phyloP scores from a whole-genome alignment of 176 grass and related monocot genomes.

The Oryza meridionalis region DNA sequence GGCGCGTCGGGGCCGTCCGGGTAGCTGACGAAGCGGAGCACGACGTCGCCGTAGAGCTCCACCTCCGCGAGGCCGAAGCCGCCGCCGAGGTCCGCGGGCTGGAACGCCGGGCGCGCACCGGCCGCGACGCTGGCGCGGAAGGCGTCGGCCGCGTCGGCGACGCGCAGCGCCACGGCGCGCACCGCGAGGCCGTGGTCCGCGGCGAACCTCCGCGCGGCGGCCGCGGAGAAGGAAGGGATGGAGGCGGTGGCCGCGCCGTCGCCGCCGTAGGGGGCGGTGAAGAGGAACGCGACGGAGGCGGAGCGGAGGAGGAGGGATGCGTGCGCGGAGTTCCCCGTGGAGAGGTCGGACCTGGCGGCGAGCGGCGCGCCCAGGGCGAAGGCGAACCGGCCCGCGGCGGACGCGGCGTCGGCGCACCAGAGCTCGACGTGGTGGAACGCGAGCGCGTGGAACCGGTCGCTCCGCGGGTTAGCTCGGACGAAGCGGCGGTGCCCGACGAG shows the following conservation, averaged over 20 bases:
- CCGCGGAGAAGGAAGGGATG: conserved; percentile 70
- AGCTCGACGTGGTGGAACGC: conserved; percentile 92
- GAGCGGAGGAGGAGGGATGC: conserved; percentile 87
- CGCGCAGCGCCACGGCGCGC: conserved; percentile 68
- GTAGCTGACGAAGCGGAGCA: conserved; percentile 78
- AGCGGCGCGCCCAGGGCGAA: conserved; percentile 77
- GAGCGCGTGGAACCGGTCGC: conserved; percentile 65
- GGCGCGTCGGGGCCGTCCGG: conserved; percentile 20
- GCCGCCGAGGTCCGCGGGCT: conserved; percentile 58
- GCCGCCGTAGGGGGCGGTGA: conserved; percentile 72
- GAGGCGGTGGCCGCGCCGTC: conserved; percentile 35
- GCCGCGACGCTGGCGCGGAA: conserved; percentile 70
- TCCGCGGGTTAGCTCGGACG: conserved; percentile 44
- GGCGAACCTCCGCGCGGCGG: conserved; percentile 52
- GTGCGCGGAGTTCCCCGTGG: conserved; percentile 80
- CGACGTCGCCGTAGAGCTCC: conserved; percentile 88
- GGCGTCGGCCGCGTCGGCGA: conserved; percentile 71
- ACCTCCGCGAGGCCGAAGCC: conserved; percentile 83
- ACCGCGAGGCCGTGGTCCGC: conserved; percentile 77
- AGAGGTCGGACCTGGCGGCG: conserved; percentile 77
- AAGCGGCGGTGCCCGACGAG: background rate
- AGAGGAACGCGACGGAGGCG: conserved; percentile 69
- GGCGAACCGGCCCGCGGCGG: conserved; percentile 72
- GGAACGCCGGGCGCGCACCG: conserved; percentile 75
- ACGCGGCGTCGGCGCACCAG: conserved; percentile 75